Percentiles rank a stretch among this genome's conserved stretches.
These are phyloP conservation scores for Hypocrella siamensis DNA, from an alignment of 2,329 filamentous ascomycete species.

Conservation along the genomic window DNA sequence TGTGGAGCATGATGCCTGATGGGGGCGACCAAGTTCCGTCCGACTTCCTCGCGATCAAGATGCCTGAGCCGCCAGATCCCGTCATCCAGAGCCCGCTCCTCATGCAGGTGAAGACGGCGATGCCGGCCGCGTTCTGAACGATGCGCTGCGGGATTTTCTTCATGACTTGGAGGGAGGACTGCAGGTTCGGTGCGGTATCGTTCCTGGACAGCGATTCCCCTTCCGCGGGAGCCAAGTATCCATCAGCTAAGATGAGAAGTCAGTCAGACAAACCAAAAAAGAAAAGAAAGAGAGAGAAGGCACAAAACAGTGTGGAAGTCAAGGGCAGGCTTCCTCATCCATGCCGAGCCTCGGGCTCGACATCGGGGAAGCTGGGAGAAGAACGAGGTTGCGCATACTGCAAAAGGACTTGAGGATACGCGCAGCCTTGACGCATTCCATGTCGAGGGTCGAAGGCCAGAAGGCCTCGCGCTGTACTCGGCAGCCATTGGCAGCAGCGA, in stretches of 20 bases:
- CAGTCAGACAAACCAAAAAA: slow-evolving; percentile 1
- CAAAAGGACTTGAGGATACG: slow-evolving; percentile 83
- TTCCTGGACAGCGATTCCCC: slow-evolving; percentile 1
- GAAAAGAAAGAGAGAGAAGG: neutral
- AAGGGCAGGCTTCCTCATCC: no score
- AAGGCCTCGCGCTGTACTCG: slow-evolving; percentile 47
- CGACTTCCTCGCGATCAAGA: slow-evolving; percentile 68
- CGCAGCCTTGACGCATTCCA: slow-evolving; percentile 83
- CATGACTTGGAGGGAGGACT: slow-evolving; percentile 34
- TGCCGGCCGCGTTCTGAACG: slow-evolving; percentile 74
- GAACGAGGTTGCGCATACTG: slow-evolving; percentile 31
- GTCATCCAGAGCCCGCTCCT: slow-evolving; percentile 83
- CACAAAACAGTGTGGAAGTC: no score
- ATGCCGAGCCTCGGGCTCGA: no score
- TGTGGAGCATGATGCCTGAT: slow-evolving; percentile 81
- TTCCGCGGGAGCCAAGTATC: slow-evolving; percentile 33
- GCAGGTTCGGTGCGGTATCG: slow-evolving; percentile 20
- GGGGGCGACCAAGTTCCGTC: slow-evolving; percentile 87
- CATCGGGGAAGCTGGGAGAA: neutral
- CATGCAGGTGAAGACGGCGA: slow-evolving; percentile 94
- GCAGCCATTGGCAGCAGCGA: slow-evolving; percentile 15
- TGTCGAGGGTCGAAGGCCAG: slow-evolving; percentile 73
- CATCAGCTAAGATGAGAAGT: slow-evolving; percentile 27
- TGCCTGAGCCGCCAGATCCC: slow-evolving; percentile 77
- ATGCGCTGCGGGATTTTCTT: slow-evolving; percentile 81